Conservation (phyloP, 768 basidiomycete genomes). For the Albatrellus ellisii region DNA sequence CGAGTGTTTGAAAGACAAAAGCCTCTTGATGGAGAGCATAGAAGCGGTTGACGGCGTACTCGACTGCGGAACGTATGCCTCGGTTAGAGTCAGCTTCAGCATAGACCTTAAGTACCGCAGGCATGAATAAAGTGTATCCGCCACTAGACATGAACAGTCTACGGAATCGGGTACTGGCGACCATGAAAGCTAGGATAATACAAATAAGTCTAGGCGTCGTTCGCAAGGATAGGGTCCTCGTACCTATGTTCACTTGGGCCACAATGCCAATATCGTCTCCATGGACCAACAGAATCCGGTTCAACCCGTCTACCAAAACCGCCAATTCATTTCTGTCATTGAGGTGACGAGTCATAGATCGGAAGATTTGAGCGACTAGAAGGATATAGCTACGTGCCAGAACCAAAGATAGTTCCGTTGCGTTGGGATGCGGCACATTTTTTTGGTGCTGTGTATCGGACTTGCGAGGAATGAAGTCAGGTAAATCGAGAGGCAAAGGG, state of each 20-base stretch:
- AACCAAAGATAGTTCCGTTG: conserved; percentile 40
- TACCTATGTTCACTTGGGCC: conserved; percentile 61
- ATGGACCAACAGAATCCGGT: conserved; percentile 52
- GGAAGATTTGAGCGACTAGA: conserved; percentile 56
- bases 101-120: conserved; percentile 57
- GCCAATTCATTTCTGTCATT: conserved; percentile 59
- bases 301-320: conserved; percentile 54
- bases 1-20: conserved; percentile 64
- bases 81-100: conserved; percentile 41
- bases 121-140: conserved; percentile 67
- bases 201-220: background rate
- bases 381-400: conserved; percentile 59
- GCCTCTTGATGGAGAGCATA: conserved; percentile 60
- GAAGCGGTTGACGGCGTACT: conserved; percentile 61
- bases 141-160: conserved; percentile 63
- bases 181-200: conserved; percentile 42
- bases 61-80: conserved; percentile 53
- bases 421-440: conserved; percentile 11
- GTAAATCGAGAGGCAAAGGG: conserved; percentile 4
- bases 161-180: conserved; percentile 63
- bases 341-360: conserved; percentile 56
- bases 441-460: background rate
- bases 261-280: conserved; percentile 69
- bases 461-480: conserved; percentile 8
- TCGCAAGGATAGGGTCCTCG: conserved; percentile 13